Conservation (phyloP, 345 rosid species). For the Pistacia integerrima region DNA sequence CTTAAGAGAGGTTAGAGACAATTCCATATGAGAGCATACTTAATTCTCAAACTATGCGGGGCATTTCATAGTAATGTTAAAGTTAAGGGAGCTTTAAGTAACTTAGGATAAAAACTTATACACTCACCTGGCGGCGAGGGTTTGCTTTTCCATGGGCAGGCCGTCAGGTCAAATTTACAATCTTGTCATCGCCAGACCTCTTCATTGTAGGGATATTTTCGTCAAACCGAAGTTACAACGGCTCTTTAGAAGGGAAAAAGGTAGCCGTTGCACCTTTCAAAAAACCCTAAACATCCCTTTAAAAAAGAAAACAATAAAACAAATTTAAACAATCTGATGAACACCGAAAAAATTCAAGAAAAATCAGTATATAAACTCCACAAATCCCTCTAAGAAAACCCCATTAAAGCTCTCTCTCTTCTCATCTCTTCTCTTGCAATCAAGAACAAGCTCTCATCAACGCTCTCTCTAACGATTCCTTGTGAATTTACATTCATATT, state of each 20-base stretch:
- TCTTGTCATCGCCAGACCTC: background rate
- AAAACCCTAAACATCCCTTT: background rate
- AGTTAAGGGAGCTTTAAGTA: no score
- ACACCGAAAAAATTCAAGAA: background rate
- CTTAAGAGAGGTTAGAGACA: no score
- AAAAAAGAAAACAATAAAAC: background rate
- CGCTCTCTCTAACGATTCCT: background rate
- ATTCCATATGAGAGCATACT: no score
- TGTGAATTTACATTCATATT: background rate
- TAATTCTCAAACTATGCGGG: no score
- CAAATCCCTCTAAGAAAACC: background rate
- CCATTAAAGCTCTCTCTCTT: background rate
- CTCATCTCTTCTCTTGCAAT: background rate
- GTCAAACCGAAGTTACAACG: conserved; percentile 26
- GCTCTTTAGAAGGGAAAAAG: background rate
- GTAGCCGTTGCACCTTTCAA: conserved; percentile 16
- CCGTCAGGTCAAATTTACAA: background rate
- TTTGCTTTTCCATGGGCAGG: no score
- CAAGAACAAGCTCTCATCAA: background rate
- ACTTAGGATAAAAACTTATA: no score
- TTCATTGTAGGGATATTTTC: conserved; percentile 4
- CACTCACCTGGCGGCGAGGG: no score
- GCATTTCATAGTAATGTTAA: no score
- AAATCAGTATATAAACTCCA: background rate
- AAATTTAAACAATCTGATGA: no score